Evolutionary conservation across 1,284 basidiomycete species (phyloP), one percentile per base, ranked within the genome.

Genomic region (Ustilago loliicola): DNA sequence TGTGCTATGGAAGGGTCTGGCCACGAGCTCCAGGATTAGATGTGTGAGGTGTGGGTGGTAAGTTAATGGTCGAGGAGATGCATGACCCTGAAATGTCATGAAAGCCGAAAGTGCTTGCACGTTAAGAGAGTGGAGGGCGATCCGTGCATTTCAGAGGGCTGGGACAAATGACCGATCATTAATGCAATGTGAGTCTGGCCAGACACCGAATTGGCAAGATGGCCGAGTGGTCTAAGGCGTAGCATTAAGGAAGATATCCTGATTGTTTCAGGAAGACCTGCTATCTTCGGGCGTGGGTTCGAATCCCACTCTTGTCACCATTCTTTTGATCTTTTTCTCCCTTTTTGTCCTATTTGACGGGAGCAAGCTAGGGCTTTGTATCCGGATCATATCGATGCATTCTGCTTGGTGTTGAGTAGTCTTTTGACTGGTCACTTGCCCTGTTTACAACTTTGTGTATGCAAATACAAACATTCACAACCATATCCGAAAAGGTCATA

Each of bases 241-340:
- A 77, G 71, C 70, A 73, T 73, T 77, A 73, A 73, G 71, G 71
- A 77, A 66, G 66, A 77, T 77, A 64, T 65, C 61, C 52, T 61
- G 66, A 42, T 27, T 23, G 34, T 30, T 61, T 21, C 55, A 42
- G 54, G 53, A 52, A 56, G 10, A 62, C 57, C 71, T 73, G 71
- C 71, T 78, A 73, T 82, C 77, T 81, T 82, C 79, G 80, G 82
- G 79, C 81, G 83, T 83, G 81, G 83, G 83, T 84, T 84, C 83
- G 83, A 84, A 84, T 84, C 83, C 83, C 81, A 83, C 83, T 82
- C 77, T 83, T 82, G 81, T 84, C 81, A 84, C 66, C 45, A 66
- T 56, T 47, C 52, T 60, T 57, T 75, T 70, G 53, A 42, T 34
- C 1, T 52, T 61, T 50, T 34, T 36, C 47, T 53, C 34, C 2